These are phyloP conservation scores for Nematodospora valgi DNA, from an alignment of 805 yeast genomes.

Conservation along the genomic window DNA sequence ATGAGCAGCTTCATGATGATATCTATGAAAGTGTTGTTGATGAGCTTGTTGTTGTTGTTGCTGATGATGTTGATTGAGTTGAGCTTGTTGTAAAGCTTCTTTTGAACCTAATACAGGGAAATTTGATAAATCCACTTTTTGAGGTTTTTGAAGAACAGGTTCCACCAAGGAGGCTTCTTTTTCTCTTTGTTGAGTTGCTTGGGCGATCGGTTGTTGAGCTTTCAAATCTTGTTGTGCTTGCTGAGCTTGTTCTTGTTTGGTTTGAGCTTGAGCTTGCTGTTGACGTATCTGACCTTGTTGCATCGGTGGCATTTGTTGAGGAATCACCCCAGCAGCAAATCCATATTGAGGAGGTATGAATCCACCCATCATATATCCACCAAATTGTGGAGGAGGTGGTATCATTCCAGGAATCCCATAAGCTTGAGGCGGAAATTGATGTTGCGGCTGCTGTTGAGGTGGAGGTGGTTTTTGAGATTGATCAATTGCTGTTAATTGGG, in stretches of 20 bases:
- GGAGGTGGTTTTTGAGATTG: slow-evolving; percentile 22
- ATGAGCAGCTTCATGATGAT: slow-evolving; percentile 27
- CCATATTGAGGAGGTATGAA: slow-evolving; percentile 36
- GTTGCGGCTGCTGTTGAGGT: slow-evolving; percentile 17
- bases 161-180: no score
- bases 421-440: slow-evolving; percentile 30
- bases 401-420: slow-evolving; percentile 33
- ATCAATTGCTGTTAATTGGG: slow-evolving; percentile 57
- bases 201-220: slow-evolving; percentile 1
- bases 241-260: slow-evolving; percentile 11
- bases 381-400: slow-evolving; percentile 28
- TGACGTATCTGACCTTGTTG: slow-evolving; percentile 11
- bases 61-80: slow-evolving; percentile 16
- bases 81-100: slow-evolving; percentile 19
- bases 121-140: slow-evolving; percentile 38
- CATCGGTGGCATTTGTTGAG: slow-evolving; percentile 19
- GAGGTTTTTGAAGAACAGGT: slow-evolving; percentile 5
- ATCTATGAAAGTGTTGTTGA: slow-evolving; percentile 16
- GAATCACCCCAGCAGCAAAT: slow-evolving; percentile 23
- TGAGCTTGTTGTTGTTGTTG: slow-evolving; percentile 18
- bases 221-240: slow-evolving; percentile 10
- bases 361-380: slow-evolving; percentile 38
- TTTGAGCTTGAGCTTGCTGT: slow-evolving; percentile 10
- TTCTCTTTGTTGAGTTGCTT: slow-evolving; percentile 4
- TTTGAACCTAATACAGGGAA: slow-evolving; percentile 55